phyloP scores from a whole-genome alignment of 768 basidiomycete species.

The Suillus clintonianus region DNA sequence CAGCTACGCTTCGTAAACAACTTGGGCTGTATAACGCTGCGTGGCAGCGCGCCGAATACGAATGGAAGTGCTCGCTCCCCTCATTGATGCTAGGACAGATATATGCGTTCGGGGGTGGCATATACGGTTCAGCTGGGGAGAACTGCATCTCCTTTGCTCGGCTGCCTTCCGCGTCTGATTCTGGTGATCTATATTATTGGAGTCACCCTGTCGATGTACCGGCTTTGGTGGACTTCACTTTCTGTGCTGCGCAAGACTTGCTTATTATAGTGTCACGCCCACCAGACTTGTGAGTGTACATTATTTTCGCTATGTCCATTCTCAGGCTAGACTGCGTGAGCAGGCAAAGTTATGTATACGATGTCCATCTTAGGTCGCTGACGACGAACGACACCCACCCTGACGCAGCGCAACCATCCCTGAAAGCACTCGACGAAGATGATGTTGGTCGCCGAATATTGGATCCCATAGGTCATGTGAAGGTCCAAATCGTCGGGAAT shows the following conservation, averaged over 20 bases:
- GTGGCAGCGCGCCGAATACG: constrained; percentile 49
- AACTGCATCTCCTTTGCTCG: constrained; percentile 48
- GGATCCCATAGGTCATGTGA: constrained; percentile 39
- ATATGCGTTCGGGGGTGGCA: constrained; percentile 53
- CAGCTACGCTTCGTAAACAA: constrained; percentile 33
- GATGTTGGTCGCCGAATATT: neutral
- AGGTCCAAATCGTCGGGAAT: constrained; percentile 6
- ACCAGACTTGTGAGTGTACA: constrained; percentile 39
- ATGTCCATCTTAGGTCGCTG: constrained; percentile 50
- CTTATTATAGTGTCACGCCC: constrained; percentile 50
- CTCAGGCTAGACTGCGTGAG: neutral
- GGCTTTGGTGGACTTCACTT: constrained; percentile 55
- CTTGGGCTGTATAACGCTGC: constrained; percentile 45
- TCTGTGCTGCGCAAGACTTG: constrained; percentile 57
- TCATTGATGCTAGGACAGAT: constrained; percentile 49
- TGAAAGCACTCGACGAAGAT: constrained; percentile 12
- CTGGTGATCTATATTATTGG: constrained; percentile 27
- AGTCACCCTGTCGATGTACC: constrained; percentile 45
- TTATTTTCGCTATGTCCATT: neutral
- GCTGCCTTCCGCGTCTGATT: neutral
- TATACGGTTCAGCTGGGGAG: constrained; percentile 49
- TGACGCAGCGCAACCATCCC: constrained; percentile 39
- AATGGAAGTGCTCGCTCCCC: constrained; percentile 36
- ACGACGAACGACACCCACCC: constrained; percentile 54
- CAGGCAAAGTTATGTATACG: constrained; percentile 41